Percentiles rank a stretch among this genome's conserved stretches.
These are phyloP conservation scores for Hypsizygus marmoreus DNA, from an alignment of 768 basidiomycete genomes.

Conservation along the genomic window DNA sequence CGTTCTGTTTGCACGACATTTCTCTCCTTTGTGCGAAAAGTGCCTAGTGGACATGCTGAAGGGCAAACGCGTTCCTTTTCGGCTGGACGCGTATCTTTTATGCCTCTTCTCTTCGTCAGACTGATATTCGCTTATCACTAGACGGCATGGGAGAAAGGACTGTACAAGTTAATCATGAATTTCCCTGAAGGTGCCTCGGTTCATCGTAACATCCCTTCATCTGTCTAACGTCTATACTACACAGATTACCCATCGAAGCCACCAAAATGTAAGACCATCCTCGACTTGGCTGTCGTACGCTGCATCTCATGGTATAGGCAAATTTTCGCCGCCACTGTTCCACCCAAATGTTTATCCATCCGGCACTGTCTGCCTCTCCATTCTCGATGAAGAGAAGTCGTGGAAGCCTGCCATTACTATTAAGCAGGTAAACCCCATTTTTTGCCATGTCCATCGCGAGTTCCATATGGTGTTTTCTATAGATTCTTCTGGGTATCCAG, in stretches of 20 bases:
- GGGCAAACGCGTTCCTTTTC: slow-evolving; percentile 14
- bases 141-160: slow-evolving; percentile 98
- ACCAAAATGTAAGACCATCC: slow-evolving; percentile 73
- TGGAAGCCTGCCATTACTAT: slow-evolving; percentile 99
- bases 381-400: slow-evolving; percentile 96
- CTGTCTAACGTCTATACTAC: not conserved
- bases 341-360: slow-evolving; percentile 99
- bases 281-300: not conserved
- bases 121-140: slow-evolving; percentile 32
- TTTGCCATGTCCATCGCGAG: not conserved
- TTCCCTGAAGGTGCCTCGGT: slow-evolving; percentile 98
- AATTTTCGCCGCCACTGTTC: slow-evolving; percentile 94
- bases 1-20: not conserved
- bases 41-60: slow-evolving; percentile 7
- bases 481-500: slow-evolving; percentile 97
- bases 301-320: slow-evolving; percentile 55
- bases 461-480: slow-evolving; percentile 7
- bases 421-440: slow-evolving; percentile 71
- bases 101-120: slow-evolving; percentile 8
- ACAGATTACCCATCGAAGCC: slow-evolving; percentile 94
- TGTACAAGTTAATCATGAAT: slow-evolving; percentile 90
- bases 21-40: not conserved
- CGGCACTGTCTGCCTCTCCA: slow-evolving; percentile 96
- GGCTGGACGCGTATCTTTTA: slow-evolving; percentile 3
- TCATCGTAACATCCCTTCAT: not conserved